These are phyloP conservation scores for Myxozyma vanderwaltii DNA, from an alignment of 805 yeast species.

Conservation along the genomic window DNA sequence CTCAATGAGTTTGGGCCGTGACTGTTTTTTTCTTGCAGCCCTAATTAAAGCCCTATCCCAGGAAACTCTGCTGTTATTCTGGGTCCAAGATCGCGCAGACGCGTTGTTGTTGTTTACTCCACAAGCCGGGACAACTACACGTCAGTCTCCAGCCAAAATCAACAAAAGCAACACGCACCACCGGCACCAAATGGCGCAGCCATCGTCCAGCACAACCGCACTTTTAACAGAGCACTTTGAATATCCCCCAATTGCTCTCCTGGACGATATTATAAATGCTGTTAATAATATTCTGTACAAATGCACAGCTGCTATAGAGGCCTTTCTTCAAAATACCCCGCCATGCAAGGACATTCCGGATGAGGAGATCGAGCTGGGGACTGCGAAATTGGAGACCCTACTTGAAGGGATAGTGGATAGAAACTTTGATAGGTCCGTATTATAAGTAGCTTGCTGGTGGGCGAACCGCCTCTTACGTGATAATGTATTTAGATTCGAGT, in stretches of 20 bases:
- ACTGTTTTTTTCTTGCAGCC: constrained; percentile 6
- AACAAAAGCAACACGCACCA: not conserved
- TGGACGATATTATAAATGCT: constrained; percentile 86
- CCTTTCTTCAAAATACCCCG: constrained; percentile 52
- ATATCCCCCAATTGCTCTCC: constrained; percentile 75
- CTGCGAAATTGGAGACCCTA: constrained; percentile 75
- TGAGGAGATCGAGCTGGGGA: constrained; percentile 62
- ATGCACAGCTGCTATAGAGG: constrained; percentile 77
- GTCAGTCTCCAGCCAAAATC: not conserved
- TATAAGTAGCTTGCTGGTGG: too few relatives aligned
- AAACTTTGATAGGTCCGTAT: constrained; percentile 66
- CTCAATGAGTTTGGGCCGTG: constrained; percentile 6
- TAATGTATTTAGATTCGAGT: constrained; percentile 53
- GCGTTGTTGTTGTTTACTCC: constrained; percentile 1
- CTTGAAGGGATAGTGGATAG: constrained; percentile 74
- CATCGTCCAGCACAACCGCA: constrained; percentile 45
- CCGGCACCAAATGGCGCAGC: constrained; percentile 11
- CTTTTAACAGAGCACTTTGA: constrained; percentile 84
- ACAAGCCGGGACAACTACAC: not conserved
- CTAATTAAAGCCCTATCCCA: not conserved
- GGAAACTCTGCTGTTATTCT: not conserved
- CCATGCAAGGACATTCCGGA: constrained; percentile 35
- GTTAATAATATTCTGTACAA: constrained; percentile 82
- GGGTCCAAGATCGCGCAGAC: not conserved
- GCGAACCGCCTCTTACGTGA: not conserved